A percentile compares a stretch with the other conserved stretches of the same genome.
Conservation (phyloP, 1,284 basidiomycete genomes). For the Dichomitus squalens region DNA sequence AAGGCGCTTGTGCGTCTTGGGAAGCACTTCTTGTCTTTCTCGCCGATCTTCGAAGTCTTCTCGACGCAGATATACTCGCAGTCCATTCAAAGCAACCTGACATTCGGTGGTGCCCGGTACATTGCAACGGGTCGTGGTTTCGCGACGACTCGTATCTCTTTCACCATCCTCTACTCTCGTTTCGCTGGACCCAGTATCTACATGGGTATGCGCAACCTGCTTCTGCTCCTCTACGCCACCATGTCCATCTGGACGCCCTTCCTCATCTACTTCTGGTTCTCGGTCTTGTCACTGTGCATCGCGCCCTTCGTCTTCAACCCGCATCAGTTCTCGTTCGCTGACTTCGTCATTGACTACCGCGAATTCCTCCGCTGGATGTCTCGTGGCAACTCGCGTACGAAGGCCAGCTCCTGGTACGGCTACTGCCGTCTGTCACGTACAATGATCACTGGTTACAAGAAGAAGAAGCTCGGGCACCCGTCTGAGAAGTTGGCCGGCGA, state of each 20-base stretch:
- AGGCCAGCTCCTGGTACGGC: slow-evolving; percentile 97
- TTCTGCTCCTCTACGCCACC: slow-evolving; percentile 87
- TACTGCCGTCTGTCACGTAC: slow-evolving; percentile 95
- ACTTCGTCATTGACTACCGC: slow-evolving; percentile 97
- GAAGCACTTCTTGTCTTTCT: slow-evolving; percentile 94
- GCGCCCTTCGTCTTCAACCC: slow-evolving; percentile 98
- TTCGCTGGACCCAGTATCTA: slow-evolving; percentile 99
- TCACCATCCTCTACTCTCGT: slow-evolving; percentile 94
- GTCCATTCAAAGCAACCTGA: slow-evolving; percentile 92
- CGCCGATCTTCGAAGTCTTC: slow-evolving; percentile 96
- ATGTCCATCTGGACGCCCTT: slow-evolving; percentile 91
- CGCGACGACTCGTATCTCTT: slow-evolving; percentile 92
- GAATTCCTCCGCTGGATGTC: slow-evolving; percentile 99
- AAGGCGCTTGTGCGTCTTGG: slow-evolving; percentile 91
- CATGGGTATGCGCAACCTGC: slow-evolving; percentile 91
- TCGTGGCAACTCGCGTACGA: slow-evolving; percentile 91
- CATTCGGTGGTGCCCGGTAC: slow-evolving; percentile 95
- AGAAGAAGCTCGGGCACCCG: slow-evolving; percentile 94
- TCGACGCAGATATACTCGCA: slow-evolving; percentile 97
- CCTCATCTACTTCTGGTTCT: slow-evolving; percentile 97
- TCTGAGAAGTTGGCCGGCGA: slow-evolving; percentile 95
- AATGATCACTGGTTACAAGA: slow-evolving; percentile 97
- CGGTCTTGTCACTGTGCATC: slow-evolving; percentile 87
- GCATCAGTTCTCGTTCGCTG: slow-evolving; percentile 93
- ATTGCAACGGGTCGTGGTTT: slow-evolving; percentile 98